phyloP scores from a whole-genome alignment of 805 yeast genomes.

The Myxozyma monticola region DNA sequence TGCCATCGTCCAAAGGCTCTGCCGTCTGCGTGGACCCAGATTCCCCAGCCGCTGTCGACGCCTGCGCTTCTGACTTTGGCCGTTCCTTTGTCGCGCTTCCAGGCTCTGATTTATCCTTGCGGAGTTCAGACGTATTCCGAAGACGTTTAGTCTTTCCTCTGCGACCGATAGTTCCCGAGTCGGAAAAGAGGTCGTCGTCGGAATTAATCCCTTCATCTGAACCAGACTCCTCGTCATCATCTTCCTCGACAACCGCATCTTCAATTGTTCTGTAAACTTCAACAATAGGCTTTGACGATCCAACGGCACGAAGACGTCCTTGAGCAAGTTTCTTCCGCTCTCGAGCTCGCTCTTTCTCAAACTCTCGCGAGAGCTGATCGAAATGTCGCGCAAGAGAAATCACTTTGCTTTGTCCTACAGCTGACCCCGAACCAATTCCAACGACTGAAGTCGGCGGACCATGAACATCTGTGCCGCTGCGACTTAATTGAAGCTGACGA shows the following conservation, averaged over 20 bases:
- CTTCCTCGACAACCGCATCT: conserved; percentile 73
- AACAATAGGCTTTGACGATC: conserved; percentile 79
- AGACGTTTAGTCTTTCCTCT: conserved; percentile 1
- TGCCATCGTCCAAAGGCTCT: not conserved
- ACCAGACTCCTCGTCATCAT: conserved; percentile 36
- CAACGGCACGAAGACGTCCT: conserved; percentile 56
- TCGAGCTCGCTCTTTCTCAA: conserved; percentile 79
- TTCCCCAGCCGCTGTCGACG: not conserved
- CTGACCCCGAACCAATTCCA: conserved; percentile 10
- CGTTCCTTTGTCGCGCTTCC: no score
- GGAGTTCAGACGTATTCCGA: not conserved
- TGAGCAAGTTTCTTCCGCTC: conserved; percentile 65
- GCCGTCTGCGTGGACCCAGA: not conserved
- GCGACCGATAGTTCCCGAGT: conserved; percentile 26
- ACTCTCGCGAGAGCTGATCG: conserved; percentile 78
- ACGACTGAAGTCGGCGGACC: conserved; percentile 20
- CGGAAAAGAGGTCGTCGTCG: conserved; percentile 26
- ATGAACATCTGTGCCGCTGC: conserved; percentile 20
- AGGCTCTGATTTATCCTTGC: conserved; percentile 4
- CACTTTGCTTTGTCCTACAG: conserved; percentile 34
- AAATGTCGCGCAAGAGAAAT: conserved; percentile 58
- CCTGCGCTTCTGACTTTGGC: not conserved
- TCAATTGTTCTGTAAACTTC: conserved; percentile 85
- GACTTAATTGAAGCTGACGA: conserved; percentile 27
- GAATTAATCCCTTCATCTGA: conserved; percentile 23